Evolutionary conservation across 2,329 filamentous ascomycete genomes (phyloP).

Genomic region (Botrytis medusae): DNA sequence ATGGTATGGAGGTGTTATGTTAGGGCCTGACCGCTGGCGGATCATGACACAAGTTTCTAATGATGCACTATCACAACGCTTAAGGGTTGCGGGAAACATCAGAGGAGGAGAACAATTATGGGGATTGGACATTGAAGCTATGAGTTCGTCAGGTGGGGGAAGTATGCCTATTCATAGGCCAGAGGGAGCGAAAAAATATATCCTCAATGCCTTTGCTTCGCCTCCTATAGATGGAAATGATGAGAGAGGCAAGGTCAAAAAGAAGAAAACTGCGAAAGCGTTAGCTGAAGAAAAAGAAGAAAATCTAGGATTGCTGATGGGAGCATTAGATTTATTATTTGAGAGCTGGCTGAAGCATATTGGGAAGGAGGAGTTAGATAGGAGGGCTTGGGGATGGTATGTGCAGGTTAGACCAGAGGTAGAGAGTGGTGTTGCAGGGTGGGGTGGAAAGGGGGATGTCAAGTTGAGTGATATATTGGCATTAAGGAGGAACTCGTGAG

Average conservation of each 20-base stretch:
- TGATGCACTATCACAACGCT: constrained; percentile 53
- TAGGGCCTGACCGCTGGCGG: constrained; percentile 62
- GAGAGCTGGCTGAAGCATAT: constrained; percentile 71
- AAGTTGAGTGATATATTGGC: constrained; percentile 65
- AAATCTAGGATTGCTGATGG: constrained; percentile 68
- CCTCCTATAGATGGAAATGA: constrained; percentile 32
- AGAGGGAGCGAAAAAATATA: constrained; percentile 62
- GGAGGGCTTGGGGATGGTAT: constrained; percentile 81
- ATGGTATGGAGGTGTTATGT: constrained; percentile 62
- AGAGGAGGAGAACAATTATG: constrained; percentile 56
- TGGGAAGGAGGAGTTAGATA: constrained; percentile 65
- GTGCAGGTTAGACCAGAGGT: constrained; percentile 73
- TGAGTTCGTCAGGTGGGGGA: constrained; percentile 39
- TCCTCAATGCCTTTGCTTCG: constrained; percentile 58
- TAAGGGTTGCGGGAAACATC: constrained; percentile 45
- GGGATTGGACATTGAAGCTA: constrained; percentile 58
- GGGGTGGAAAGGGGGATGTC: constrained; percentile 77
- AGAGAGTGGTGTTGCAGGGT: constrained; percentile 70
- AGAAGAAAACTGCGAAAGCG: constrained; percentile 54
- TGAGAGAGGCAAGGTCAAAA: constrained; percentile 39
- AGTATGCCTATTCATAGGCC: constrained; percentile 74
- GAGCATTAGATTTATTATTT: constrained; percentile 69
- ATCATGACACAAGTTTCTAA: constrained; percentile 59
- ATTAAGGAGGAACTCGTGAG: constrained; percentile 47
- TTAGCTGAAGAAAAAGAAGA: constrained; percentile 62